Base-by-base conservation (phyloP, 2,329 filamentous ascomycete genomes). In the Byssoonygena ceratinophila region DNA sequence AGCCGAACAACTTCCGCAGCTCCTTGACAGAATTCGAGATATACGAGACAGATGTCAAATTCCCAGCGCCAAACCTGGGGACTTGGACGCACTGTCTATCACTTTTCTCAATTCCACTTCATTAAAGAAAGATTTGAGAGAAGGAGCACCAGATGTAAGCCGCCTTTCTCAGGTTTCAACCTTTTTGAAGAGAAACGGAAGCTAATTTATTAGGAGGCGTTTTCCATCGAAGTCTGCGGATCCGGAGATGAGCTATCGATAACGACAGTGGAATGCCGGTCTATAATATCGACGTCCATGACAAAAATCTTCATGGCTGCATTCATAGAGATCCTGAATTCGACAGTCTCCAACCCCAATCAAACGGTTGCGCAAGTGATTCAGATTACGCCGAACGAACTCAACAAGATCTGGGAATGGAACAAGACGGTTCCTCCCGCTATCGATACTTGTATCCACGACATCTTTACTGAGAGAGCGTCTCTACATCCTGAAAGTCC, bases 341-440 rank as follows among this genome's bases (percentile, higher is more conserved):
- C 54, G 7, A 43, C 52, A 11, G 25, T 58, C 12, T 16, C 31
- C 11, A 46, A 53, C 31, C 18, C 37, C 27, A 53, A 54, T 11
- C 45, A 53, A 32, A 48, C 50, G n/a, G 48, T 59, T 16, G 20
- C 18, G 39, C 39, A 57, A 34, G 52, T 41, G 7, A 53, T 51
- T 5, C 22, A 37, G 16, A 12, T 57, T 12, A 54, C 53, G 9
- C 27, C 32, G 6, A 48, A 40, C 45, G 61, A 62, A 36, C 50
- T 60, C 14, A 45, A 55, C 14, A 46, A 59, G 41, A 53, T 63
- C 20, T 63, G 61, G 61, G 29, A 53, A 50, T 61, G 58, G 61
- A 62, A 62, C 54, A 27, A 41, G 11, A 27, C 39, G 1, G 43
- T 61, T 12, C 61, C 61, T 31, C 54, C 55, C 29, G 46, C 41